phyloP scores from a whole-genome alignment of 495 filamentous ascomycete species.

The Penicillium maclennaniae region DNA sequence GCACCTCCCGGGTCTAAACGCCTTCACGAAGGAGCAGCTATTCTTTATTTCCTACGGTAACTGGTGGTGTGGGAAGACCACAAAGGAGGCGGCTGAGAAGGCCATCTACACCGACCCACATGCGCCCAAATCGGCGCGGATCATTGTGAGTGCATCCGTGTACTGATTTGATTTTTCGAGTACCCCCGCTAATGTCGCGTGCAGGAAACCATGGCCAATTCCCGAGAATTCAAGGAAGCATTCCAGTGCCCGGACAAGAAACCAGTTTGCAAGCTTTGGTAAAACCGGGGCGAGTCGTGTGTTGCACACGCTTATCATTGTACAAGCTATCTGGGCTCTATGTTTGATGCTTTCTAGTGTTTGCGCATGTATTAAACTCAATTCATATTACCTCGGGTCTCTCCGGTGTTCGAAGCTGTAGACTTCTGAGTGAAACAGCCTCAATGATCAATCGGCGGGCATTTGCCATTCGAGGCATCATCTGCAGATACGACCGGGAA shows the following conservation, averaged over 20 bases:
- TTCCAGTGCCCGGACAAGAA: slow-evolving; percentile 62
- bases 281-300: slow-evolving; percentile 5
- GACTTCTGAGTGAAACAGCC: not conserved
- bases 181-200: not conserved
- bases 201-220: slow-evolving; percentile 62
- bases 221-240: slow-evolving; percentile 61
- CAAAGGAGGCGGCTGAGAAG: slow-evolving; percentile 52
- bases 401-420: not conserved
- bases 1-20: slow-evolving; percentile 58
- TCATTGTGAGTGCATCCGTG: slow-evolving; percentile 42
- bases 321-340: not conserved
- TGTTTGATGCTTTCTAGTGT: not conserved
- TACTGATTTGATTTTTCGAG: not conserved
- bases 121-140: slow-evolving; percentile 57
- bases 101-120: slow-evolving; percentile 62
- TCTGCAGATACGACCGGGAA: slow-evolving; percentile 1
- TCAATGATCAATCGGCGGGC: not conserved
- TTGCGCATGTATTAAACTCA: slow-evolving; percentile 1
- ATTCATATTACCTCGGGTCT: no score
- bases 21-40: slow-evolving; percentile 66
- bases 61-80: slow-evolving; percentile 66
- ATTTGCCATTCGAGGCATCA: slow-evolving; percentile 7
- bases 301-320: not conserved
- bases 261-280: slow-evolving; percentile 71
- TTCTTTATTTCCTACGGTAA: slow-evolving; percentile 67